Conservation (phyloP, 768 basidiomycete genomes). For the Auricularia heimuer region DNA sequence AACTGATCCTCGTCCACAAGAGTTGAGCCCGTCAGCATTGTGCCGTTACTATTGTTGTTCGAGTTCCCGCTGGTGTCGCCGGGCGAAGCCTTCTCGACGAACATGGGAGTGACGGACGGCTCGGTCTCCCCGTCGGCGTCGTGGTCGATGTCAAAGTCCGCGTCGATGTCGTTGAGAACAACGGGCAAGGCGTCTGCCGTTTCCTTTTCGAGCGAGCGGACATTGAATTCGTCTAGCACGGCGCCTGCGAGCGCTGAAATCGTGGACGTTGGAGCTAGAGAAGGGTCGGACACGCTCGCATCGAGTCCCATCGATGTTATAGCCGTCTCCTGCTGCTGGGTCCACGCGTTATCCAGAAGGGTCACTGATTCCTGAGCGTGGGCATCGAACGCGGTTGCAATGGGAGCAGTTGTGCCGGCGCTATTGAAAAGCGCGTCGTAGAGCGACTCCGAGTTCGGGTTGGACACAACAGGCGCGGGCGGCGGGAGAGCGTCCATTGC, state of each 20-base stretch:
- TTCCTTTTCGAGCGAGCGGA: neutral
- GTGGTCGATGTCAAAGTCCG: neutral
- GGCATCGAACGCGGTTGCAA: neutral
- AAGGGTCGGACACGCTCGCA: neutral
- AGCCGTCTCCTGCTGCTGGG: neutral
- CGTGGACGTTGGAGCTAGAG: neutral
- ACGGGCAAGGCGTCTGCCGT: neutral
- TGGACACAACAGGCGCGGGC: neutral
- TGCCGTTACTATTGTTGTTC: neutral
- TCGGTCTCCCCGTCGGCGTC: neutral
- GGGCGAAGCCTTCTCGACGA: too few species aligned
- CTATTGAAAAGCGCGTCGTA: neutral
- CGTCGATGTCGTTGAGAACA: neutral
- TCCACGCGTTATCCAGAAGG: neutral
- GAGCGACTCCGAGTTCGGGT: neutral
- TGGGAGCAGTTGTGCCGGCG: neutral
- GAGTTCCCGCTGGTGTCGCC: too few species aligned
- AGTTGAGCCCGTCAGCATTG: neutral
- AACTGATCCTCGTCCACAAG: neutral
- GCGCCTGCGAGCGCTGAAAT: neutral
- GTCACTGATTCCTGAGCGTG: neutral
- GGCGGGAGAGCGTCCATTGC: too few species aligned
- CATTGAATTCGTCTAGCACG: neutral
- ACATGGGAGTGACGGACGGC: neutral
- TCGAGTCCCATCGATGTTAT: too few species aligned